A percentile compares a stretch with the other conserved stretches of the same genome.
Evolutionary conservation across 192 early-diverging fungal genomes (phyloP).

Genomic region (Spizellomyces sp.): DNA sequence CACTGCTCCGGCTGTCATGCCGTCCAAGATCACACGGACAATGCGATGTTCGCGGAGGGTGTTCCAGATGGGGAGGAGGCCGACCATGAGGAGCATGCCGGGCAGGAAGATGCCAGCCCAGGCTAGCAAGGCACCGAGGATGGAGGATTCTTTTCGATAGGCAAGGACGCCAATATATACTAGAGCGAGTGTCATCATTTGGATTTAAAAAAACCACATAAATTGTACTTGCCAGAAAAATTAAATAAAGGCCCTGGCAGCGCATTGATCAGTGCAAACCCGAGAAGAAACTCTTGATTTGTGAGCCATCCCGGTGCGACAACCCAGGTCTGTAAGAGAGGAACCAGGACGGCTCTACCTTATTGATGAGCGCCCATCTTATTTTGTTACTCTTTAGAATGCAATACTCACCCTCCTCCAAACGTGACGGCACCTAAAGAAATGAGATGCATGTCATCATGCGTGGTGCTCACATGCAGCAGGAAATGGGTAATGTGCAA

Average conservation of each 20-base stretch:
- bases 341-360: slow-evolving; percentile 64
- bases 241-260: background rate
- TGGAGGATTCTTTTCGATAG: slow-evolving; percentile 32
- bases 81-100: slow-evolving; percentile 58
- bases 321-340: slow-evolving; percentile 45
- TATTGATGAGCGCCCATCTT: slow-evolving; percentile 26
- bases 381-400: slow-evolving; percentile 15
- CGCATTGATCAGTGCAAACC: slow-evolving; percentile 59
- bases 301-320: slow-evolving; percentile 53
- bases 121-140: slow-evolving; percentile 51
- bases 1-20: slow-evolving; percentile 60
- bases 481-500: too few species aligned
- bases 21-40: slow-evolving; percentile 53
- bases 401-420: slow-evolving; percentile 27
- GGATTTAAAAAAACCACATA: slow-evolving; percentile 51
- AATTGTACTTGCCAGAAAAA: slow-evolving; percentile 32
- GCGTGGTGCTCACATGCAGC: too few species aligned
- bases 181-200: slow-evolving; percentile 15
- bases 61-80: slow-evolving; percentile 64
- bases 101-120: slow-evolving; percentile 62
- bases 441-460: too few species aligned
- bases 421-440: slow-evolving; percentile 59
- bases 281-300: slow-evolving; percentile 58
- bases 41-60: slow-evolving; percentile 38
- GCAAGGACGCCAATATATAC: slow-evolving; percentile 62